Conservation (phyloP, 1,139 yeast genomes). For the Kodamaea sp. region DNA sequence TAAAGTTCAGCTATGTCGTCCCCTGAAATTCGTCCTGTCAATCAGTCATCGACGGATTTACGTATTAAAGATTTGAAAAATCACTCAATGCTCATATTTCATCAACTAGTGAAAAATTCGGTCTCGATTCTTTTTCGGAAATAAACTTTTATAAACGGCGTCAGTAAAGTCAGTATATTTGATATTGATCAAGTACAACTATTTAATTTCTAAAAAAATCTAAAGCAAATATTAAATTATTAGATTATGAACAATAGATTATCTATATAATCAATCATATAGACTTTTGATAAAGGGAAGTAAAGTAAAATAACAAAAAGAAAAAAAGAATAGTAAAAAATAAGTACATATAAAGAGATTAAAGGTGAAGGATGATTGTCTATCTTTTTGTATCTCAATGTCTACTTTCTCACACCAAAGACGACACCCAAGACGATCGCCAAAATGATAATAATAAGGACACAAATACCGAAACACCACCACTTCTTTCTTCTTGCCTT, state of each 20-base stretch:
- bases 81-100: no score
- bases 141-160: constrained; percentile 1
- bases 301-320: constrained; percentile 6
- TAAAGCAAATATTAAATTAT: no score
- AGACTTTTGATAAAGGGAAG: constrained; percentile 5
- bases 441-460: constrained; percentile 57
- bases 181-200: no score
- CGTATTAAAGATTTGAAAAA: no score
- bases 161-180: neutral
- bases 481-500: constrained; percentile 90
- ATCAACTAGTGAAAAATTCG: no score
- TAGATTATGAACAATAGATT: no score
- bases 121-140: no score
- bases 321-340: constrained; percentile 1
- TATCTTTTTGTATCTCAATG: constrained; percentile 1
- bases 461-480: constrained; percentile 73
- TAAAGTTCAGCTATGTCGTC: no score
- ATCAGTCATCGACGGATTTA: no score
- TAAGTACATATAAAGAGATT: neutral
- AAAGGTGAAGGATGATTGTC: constrained; percentile 4
- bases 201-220: no score
- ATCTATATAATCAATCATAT: constrained; percentile 1
- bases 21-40: no score
- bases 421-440: constrained; percentile 60
- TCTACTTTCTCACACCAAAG: constrained; percentile 31